A percentile compares a stretch with the other conserved stretches of the same genome.
Conservation (phyloP, 805 yeast species). For the Candida peoriensis region DNA sequence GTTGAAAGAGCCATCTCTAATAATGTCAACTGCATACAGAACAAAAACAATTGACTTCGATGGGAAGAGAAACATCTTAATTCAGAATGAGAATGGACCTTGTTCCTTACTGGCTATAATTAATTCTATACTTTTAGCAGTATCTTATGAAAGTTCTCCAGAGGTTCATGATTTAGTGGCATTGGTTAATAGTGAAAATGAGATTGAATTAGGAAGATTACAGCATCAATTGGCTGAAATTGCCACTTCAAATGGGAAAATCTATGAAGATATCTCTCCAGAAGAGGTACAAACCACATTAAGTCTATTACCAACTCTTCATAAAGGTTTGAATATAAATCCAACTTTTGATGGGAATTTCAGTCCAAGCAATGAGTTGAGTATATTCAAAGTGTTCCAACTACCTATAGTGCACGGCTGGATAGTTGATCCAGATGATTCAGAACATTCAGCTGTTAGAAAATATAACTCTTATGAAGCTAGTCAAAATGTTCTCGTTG, state of each 20-base stretch:
- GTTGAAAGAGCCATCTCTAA: no score
- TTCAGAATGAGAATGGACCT: constrained; percentile 84
- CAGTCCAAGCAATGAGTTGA: constrained; percentile 44
- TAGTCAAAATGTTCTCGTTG: constrained; percentile 52
- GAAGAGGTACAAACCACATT: constrained; percentile 40
- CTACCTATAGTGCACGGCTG: constrained; percentile 79
- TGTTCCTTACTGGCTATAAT: constrained; percentile 79
- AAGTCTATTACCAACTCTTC: constrained; percentile 54
- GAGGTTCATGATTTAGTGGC: constrained; percentile 26
- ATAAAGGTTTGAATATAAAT: constrained; percentile 67
- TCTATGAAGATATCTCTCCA: constrained; percentile 21
- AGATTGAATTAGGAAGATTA: constrained; percentile 35
- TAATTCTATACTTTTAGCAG: constrained; percentile 60
- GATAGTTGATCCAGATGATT: constrained; percentile 46
- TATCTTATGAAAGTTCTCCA: constrained; percentile 21
- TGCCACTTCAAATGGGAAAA: constrained; percentile 29
- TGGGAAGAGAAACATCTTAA: constrained; percentile 42
- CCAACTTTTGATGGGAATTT: constrained; percentile 66
- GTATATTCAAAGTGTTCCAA: constrained; percentile 54
- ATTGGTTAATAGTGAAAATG: constrained; percentile 26
- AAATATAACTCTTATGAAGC: constrained; percentile 49
- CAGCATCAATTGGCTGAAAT: constrained; percentile 47
- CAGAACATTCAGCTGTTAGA: constrained; percentile 31
- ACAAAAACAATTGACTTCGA: constrained; percentile 20
- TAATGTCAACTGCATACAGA: constrained; percentile 5